Evolutionary conservation across 345 rosid species (phyloP), one percentile per base, ranked within the genome.

Genomic region (Leavenworthia alabamica): DNA sequence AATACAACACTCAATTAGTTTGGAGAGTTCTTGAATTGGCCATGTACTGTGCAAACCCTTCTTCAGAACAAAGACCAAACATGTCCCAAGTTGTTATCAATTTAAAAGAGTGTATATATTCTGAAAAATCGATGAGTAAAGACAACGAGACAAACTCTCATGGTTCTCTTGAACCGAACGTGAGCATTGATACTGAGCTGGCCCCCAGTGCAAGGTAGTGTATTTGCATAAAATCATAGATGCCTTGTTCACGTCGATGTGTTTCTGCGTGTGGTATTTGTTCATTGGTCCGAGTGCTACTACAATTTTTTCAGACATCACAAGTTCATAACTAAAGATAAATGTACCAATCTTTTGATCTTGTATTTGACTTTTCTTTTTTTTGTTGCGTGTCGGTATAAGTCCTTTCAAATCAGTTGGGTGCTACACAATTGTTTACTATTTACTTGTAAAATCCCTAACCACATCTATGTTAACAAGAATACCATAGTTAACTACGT

Each of bases 21-120:
- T 81, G 83, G 86, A 81, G 67, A 47, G 60, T 48, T 3, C 44
- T 78, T 35, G 81, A 83, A 62, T 33, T 77, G 8, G 83, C 88
- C 13, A 61, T 77, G 80, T 10, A 61, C 8, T 78, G 83, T 8
- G 56, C 77, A 6, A 62, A 63, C 29, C 29, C 60, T 44, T 36
- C 60, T 0, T 41, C 71, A 0, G 56, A 29, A 2, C 61, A 37
- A 23, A 24, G 85, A 60, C 88, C 85, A 17, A 55, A 13, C 47
- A 80, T 80, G 77, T 78, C 64, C 13, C 27, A 67, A 0, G 61
- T 80, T 17, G 62, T 78, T 27, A 0, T 3, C 8, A 81, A 62
- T 4, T 24, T 80, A 20, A 74, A 65, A 37, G 77, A 72, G 13
- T 80, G 81, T 40, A 35, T 71, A 3, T 8, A 0, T 3, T 46